Conservation (phyloP, 2,329 filamentous ascomycete species). For the Pseudogymnoascus destructans region DNA sequence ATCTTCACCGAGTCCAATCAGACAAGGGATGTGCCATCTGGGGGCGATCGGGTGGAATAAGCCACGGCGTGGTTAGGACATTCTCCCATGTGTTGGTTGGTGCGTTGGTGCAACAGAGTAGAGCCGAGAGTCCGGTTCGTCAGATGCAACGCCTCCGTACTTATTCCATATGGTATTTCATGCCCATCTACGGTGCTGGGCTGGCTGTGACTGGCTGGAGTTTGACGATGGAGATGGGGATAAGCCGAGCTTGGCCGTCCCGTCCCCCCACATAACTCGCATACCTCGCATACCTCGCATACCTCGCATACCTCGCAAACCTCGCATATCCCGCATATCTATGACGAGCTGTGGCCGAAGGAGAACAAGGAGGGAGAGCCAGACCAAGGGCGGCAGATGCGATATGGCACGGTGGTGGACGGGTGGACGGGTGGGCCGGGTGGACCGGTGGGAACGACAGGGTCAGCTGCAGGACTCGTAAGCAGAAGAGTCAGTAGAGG, state of each 20-base stretch:
- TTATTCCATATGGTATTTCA: too few species aligned
- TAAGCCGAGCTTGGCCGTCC: conserved; percentile 5
- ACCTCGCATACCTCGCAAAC: too few species aligned
- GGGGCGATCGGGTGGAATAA: background rate
- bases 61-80: background rate
- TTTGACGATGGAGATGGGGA: background rate
- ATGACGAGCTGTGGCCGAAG: too few species aligned
- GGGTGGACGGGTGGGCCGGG: too few species aligned
- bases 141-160: background rate
- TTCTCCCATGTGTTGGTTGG: background rate
- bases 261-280: too few species aligned
- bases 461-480: background rate
- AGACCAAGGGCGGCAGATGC: background rate
- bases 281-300: too few species aligned
- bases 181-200: background rate
- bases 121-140: background rate
- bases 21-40: background rate
- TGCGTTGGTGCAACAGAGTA: conserved; percentile 2
- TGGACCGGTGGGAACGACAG: too few species aligned
- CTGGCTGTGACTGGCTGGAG: background rate
- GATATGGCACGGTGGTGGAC: background rate
- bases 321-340: too few species aligned
- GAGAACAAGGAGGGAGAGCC: background rate
- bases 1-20: background rate
- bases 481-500: background rate